Percentiles rank a stretch among this genome's conserved stretches.
These are phyloP conservation scores for Mycena filopes DNA, from an alignment of 768 basidiomycete genomes.

Conservation along the genomic window DNA sequence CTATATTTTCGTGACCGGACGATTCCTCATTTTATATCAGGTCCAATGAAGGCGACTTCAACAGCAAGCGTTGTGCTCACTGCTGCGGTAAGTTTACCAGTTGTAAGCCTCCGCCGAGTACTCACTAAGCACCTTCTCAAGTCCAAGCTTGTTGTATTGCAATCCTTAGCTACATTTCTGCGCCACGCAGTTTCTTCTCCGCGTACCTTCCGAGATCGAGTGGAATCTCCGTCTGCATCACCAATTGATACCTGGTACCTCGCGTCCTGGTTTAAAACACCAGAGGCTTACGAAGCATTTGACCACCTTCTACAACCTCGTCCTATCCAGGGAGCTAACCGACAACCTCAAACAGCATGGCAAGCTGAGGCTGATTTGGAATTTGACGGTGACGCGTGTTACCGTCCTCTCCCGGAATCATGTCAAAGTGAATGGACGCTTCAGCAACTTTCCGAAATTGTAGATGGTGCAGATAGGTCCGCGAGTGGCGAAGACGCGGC, in stretches of 20 bases:
- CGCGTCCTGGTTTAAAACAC: slow-evolving; percentile 63
- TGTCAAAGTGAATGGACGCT: slow-evolving; percentile 46
- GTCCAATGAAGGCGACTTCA: slow-evolving; percentile 60
- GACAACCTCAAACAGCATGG: slow-evolving; percentile 42
- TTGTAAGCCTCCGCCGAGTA: neutral
- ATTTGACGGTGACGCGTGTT: slow-evolving; percentile 46
- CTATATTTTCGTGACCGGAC: neutral
- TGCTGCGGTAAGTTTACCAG: slow-evolving; percentile 59
- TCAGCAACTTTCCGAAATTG: slow-evolving; percentile 41
- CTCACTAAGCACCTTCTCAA: slow-evolving; percentile 40
- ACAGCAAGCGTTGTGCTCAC: slow-evolving; percentile 75
- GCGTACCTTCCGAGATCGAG: slow-evolving; percentile 12
- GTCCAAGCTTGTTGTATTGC: slow-evolving; percentile 84
- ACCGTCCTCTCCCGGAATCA: slow-evolving; percentile 34
- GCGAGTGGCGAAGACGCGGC: slow-evolving; percentile 13
- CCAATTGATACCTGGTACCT: slow-evolving; percentile 72
- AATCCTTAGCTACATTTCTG: slow-evolving; percentile 78
- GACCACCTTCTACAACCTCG: slow-evolving; percentile 54
- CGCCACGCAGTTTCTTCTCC: slow-evolving; percentile 51
- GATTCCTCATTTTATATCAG: slow-evolving; percentile 36
- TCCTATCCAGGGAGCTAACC: slow-evolving; percentile 19
- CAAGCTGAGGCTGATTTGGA: slow-evolving; percentile 47
- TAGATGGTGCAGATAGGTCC: slow-evolving; percentile 23
- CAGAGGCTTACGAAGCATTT: slow-evolving; percentile 64
- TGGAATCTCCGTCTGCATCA: slow-evolving; percentile 32